These are phyloP conservation scores for Myriangium duriaei DNA, from an alignment of 2,329 filamentous ascomycete genomes.

Conservation along the genomic window DNA sequence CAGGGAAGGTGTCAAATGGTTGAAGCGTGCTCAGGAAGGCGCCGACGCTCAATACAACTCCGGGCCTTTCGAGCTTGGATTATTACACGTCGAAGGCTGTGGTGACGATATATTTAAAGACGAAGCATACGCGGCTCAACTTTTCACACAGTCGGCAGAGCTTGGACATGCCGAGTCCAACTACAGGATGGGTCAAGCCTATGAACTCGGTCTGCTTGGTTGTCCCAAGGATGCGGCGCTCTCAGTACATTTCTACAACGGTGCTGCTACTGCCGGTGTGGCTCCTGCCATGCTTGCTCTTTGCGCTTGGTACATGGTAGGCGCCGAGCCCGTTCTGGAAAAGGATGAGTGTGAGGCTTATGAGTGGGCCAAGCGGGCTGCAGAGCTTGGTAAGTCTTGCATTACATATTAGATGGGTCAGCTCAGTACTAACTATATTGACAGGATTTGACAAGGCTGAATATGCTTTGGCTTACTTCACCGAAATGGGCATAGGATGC, in stretches of 20 bases:
- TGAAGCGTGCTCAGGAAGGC: constrained; percentile 82
- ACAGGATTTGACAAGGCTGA: constrained; percentile 59
- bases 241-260: constrained; percentile 95
- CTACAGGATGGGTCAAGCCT: constrained; percentile 85
- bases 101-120: constrained; percentile 91
- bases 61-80: constrained; percentile 79
- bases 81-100: constrained; percentile 83
- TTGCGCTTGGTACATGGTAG: constrained; percentile 97
- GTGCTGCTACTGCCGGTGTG: constrained; percentile 73
- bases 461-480: constrained; percentile 93
- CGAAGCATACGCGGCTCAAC: constrained; percentile 75
- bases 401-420: neutral
- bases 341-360: constrained; percentile 95
- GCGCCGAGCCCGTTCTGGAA: constrained; percentile 79
- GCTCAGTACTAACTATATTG: constrained; percentile 13
- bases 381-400: constrained; percentile 59
- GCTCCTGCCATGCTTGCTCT: constrained; percentile 92
- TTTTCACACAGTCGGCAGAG: constrained; percentile 90
- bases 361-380: constrained; percentile 84
- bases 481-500: constrained; percentile 95
- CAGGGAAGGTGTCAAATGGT: constrained; percentile 87
- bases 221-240: constrained; percentile 86
- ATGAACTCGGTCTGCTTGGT: constrained; percentile 78
- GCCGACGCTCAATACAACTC: constrained; percentile 86
- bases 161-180: constrained; percentile 78